Evolutionary conservation across 73 alveolate species (phyloP), one percentile per base, ranked within the genome.

Genomic region (Stentor roeselii): DNA sequence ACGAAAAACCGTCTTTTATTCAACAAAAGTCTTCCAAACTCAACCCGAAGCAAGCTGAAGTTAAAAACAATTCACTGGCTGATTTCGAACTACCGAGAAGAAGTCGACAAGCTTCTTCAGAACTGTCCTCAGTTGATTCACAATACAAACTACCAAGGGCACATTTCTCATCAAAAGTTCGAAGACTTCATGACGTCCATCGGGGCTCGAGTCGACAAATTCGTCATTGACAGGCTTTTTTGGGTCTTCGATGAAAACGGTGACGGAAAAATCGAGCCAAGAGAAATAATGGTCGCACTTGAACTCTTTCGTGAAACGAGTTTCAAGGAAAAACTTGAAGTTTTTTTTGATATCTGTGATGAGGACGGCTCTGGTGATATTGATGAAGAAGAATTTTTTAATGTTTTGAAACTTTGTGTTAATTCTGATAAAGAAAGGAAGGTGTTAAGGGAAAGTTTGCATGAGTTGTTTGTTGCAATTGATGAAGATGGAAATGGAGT

Each of bases 401-500:
- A 93, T 83, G 93, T 93, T 15, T 87, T 93, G 4, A 93, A 91
- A 76, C 80, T 84, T 31, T 83, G 87, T 37, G 59, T 93, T 42
- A 89, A 78, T 6, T 86, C 88, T n/a, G 84, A 80, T 83, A 92
- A 93, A 78, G 98, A 91, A 82, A 83, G 94, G 59, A 36, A 83
- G 34, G 82, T 87, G 38, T 76, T 93, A 37, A 93, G 90, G 59
- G 90, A 91, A 35, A 82, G 90, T 3, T 91, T 93, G 6, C 78
- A 83, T n/a, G 83, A 91, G 50, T 50, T 93, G 27, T 93, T 88
- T 75, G 82, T 85, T n/a, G 92, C 87, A 82, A 90, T 93, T 82
- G 98, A 93, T 86, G 87, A 41, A 59, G 89, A 92, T 83, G 96
- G 96, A 31, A 93, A 92, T 89, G 98, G 98, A 35, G 95, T 92